Conservation (phyloP, 2,329 filamentous ascomycete species). For the Stromatinia cepivora region DNA sequence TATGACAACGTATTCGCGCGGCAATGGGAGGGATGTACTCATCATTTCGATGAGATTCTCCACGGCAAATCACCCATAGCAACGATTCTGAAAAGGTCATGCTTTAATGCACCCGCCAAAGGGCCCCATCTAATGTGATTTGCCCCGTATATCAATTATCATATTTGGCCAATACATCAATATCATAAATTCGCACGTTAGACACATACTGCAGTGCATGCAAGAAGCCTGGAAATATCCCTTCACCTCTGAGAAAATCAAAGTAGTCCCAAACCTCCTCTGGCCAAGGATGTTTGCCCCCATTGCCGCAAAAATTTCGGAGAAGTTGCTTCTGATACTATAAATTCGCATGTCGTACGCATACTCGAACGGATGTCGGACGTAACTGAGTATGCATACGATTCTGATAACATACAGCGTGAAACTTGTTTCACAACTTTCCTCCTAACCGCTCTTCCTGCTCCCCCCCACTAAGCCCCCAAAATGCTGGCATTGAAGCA, state of each 20-base stretch:
- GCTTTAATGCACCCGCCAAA: background rate
- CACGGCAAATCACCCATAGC: background rate
- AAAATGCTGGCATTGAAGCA: background rate
- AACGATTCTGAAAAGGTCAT: background rate
- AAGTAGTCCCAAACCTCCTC: background rate
- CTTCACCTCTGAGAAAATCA: background rate
- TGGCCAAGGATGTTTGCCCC: background rate
- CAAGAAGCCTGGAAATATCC: background rate
- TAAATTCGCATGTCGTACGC: background rate
- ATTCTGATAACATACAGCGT: too few species aligned
- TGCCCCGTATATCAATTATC: background rate
- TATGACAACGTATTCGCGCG: background rate
- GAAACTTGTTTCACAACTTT: too few species aligned
- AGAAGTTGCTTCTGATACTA: background rate
- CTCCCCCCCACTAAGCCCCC: too few species aligned
- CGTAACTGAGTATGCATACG: background rate
- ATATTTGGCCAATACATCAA: background rate
- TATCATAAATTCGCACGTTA: background rate
- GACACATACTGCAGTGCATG: background rate
- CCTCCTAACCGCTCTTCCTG: too few species aligned
- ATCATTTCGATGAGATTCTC: background rate
- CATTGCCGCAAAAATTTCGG: accelerated
- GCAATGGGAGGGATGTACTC: background rate
- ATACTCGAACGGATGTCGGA: background rate
- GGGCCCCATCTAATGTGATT: background rate